Evolutionary conservation across 1,284 basidiomycete genomes (phyloP).

Genomic region (Bothia castanella): DNA sequence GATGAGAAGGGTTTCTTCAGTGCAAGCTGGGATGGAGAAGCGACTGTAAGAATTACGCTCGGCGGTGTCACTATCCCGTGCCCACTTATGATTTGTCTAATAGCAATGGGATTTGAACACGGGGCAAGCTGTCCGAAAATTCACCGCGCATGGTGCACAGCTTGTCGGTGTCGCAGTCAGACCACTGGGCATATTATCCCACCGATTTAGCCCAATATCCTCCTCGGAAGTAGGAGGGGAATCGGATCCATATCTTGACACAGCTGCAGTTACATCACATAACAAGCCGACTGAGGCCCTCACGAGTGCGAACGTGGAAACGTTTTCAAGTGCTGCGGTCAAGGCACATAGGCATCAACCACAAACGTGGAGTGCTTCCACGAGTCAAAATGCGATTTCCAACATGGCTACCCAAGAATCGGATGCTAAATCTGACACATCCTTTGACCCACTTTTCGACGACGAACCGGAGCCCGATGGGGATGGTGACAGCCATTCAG

Average conservation of each 20-base stretch:
- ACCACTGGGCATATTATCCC: slow-evolving; percentile 50
- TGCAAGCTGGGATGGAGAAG: slow-evolving; percentile 93
- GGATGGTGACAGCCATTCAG: slow-evolving; percentile 32
- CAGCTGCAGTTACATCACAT: slow-evolving; percentile 5
- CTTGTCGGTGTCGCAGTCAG: slow-evolving; percentile 80
- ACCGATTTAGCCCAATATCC: slow-evolving; percentile 31
- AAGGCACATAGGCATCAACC: slow-evolving; percentile 18
- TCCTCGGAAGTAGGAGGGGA: slow-evolving; percentile 28
- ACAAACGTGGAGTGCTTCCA: slow-evolving; percentile 18
- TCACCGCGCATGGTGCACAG: slow-evolving; percentile 83
- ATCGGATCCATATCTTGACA: slow-evolving; percentile 16
- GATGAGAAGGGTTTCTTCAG: slow-evolving; percentile 85
- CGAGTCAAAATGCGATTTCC: slow-evolving; percentile 26
- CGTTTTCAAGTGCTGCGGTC: slow-evolving; percentile 12
- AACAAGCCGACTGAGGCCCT: slow-evolving; percentile 14
- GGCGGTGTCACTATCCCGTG: slow-evolving; percentile 1
- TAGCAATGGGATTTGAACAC: slow-evolving; percentile 99
- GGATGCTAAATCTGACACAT: slow-evolving; percentile 71
- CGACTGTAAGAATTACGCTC: slow-evolving; percentile 60
- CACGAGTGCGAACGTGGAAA: slow-evolving; percentile 24
- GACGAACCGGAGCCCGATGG: slow-evolving; percentile 63
- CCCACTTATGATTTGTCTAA: slow-evolving; percentile 8
- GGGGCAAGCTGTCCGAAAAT: slow-evolving; percentile 76
- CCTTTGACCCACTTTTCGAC: slow-evolving; percentile 79
- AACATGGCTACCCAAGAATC: slow-evolving; percentile 36